Evolutionary conservation across 441 rosid species (phyloP).

Genomic region (Flueggea neowawraea): DNA sequence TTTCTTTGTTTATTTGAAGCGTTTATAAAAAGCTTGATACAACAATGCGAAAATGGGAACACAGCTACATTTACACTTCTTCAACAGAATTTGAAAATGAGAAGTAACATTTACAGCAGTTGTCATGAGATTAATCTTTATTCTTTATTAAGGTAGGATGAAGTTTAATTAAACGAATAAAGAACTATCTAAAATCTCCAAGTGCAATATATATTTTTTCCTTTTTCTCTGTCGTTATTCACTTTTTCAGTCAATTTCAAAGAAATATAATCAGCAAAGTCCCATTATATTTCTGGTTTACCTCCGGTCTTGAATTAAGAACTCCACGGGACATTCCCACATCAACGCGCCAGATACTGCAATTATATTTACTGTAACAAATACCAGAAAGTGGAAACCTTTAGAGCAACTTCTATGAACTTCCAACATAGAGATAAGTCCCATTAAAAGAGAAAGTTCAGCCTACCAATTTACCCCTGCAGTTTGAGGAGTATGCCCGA

Average conservation of each 20-base stretch:
- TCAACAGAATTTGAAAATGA: no score
- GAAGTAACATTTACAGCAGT: no score
- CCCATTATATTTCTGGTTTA: no score
- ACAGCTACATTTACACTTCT: no score
- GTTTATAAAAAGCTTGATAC: not conserved
- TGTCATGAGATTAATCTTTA: no score
- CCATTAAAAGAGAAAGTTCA: not conserved
- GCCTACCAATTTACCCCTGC: conserved; percentile 76
- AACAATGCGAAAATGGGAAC: no score
- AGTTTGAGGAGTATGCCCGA: conserved; percentile 94
- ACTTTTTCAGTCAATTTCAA: no score
- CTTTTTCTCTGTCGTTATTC: no score
- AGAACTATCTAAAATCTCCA: no score
- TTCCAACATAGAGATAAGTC: not conserved
- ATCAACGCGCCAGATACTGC: conserved; percentile 86
- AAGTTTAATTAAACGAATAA: not conserved
- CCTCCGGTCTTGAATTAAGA: conserved; percentile 92
- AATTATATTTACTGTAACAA: conserved; percentile 59
- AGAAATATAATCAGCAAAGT: no score
- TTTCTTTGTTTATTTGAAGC: not conserved
- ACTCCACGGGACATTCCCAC: conserved; percentile 99
- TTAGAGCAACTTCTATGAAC: not conserved
- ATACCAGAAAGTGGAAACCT: conserved; percentile 4
- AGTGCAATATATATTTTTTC: no score
- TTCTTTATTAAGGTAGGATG: not conserved